Evolutionary conservation across 495 filamentous ascomycete species (phyloP).

Genomic region (Pseudevernia furfuracea): DNA sequence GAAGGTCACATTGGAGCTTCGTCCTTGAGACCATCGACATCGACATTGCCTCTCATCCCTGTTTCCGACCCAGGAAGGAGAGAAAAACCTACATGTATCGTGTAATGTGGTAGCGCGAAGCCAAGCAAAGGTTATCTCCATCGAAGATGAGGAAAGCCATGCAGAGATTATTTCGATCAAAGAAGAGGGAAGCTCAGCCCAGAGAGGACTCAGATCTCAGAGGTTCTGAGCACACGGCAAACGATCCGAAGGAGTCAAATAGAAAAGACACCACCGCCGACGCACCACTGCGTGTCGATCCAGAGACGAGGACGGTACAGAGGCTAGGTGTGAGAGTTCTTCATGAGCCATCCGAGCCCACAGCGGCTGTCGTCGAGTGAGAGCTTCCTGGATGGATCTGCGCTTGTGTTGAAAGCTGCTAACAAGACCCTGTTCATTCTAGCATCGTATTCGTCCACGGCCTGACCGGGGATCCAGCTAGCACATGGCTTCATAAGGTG

Average conservation of each 20-base stretch:
- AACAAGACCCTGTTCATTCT: background rate
- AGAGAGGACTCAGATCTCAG: background rate
- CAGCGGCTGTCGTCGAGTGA: slow-evolving; percentile 4
- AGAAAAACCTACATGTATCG: too few species aligned
- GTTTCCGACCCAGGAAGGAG: too few species aligned
- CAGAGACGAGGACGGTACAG: background rate
- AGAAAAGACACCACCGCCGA: too few species aligned
- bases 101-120: background rate
- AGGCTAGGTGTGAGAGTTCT: background rate
- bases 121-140: background rate
- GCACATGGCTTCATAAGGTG: slow-evolving; percentile 4
- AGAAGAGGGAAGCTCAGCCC: background rate
- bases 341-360: background rate
- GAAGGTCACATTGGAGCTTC: too few species aligned
- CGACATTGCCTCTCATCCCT: too few species aligned
- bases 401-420: background rate
- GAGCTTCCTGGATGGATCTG: background rate
- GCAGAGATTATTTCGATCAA: background rate
- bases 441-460: slow-evolving; percentile 14
- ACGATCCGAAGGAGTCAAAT: background rate
- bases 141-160: background rate
- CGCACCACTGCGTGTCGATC: background rate
- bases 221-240: background rate
- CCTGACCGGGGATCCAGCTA: slow-evolving; percentile 6
- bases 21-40: too few species aligned